Conservation (phyloP, 768 basidiomycete species). For the Podaxis carcinomalis region DNA sequence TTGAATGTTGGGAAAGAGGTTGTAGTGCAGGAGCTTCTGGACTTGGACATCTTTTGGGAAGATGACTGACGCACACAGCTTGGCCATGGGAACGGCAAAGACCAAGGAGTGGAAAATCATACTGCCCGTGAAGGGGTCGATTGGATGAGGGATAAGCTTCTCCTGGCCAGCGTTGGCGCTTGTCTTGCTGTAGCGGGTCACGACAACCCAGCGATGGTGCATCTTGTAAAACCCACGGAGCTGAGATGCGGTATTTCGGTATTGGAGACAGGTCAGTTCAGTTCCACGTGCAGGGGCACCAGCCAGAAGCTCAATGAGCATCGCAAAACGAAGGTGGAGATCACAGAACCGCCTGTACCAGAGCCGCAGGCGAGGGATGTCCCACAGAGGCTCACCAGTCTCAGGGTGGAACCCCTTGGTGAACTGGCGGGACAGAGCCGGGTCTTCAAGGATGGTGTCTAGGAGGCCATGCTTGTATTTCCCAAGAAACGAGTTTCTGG, state of each 20-base stretch:
- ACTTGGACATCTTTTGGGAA: not conserved
- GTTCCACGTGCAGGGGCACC: not conserved
- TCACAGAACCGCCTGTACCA: not conserved
- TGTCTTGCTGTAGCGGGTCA: constrained; percentile 15
- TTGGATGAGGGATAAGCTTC: constrained; percentile 23
- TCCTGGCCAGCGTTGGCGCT: constrained; percentile 13
- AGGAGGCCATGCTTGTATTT: not conserved
- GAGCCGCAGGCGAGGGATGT: not conserved
- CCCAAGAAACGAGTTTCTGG: constrained; percentile 4
- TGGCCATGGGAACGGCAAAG: not conserved
- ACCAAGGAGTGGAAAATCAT: not conserved
- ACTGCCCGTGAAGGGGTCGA: constrained; percentile 16
- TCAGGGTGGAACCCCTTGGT: not conserved
- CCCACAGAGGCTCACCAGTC: not conserved
- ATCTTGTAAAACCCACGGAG: not conserved
- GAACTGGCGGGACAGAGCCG: not conserved
- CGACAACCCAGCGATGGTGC: not conserved
- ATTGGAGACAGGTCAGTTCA: not conserved
- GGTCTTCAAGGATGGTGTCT: not conserved
- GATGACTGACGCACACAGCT: not conserved
- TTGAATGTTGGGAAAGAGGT: not conserved
- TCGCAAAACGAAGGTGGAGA: not conserved
- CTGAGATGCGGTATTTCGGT: not conserved
- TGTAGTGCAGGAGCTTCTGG: not conserved
- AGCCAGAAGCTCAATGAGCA: not conserved